Evolutionary conservation across 371 early-diverging fungal genomes (phyloP).

Genomic region (Mucor lusitanicus): DNA sequence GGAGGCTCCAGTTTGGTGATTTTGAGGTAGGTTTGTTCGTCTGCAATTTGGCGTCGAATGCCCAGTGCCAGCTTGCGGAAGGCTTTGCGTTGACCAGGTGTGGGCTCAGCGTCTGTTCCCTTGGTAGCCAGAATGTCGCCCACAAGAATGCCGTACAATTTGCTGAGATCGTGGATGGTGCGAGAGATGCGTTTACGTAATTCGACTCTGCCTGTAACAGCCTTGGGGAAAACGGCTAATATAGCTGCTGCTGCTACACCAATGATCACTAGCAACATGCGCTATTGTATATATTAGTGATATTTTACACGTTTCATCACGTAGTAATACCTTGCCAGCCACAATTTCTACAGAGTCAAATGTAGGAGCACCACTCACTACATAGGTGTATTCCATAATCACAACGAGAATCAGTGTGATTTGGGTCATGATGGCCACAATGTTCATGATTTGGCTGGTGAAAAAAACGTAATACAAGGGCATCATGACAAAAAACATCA

Average conservation of each 20-base stretch:
- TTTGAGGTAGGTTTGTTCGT: conserved; percentile 35
- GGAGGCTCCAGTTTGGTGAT: conserved; percentile 43
- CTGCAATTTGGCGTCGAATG: conserved; percentile 45
- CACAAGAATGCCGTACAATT: conserved; percentile 36
- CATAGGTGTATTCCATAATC: conserved; percentile 27
- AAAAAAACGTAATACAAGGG: conserved; percentile 36
- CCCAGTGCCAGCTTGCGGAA: conserved; percentile 36
- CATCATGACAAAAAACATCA: conserved; percentile 28
- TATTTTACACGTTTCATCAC: no score
- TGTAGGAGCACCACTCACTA: conserved; percentile 9
- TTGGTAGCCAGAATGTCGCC: conserved; percentile 12
- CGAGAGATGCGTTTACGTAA: conserved; percentile 41
- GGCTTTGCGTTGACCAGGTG: conserved; percentile 28
- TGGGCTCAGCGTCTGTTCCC: conserved; percentile 9
- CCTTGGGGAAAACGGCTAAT: conserved; percentile 37
- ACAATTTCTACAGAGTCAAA: conserved; percentile 36
- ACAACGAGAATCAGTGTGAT: conserved; percentile 33
- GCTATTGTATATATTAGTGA: no score
- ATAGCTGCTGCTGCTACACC: conserved; percentile 42
- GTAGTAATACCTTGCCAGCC: conserved; percentile 49
- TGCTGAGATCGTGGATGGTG: conserved; percentile 44
- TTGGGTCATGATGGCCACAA: conserved; percentile 32
- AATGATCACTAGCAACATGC: conserved; percentile 39
- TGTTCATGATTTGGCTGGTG: conserved; percentile 19
- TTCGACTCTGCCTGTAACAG: conserved; percentile 44